Conservation (phyloP, 805 yeast genomes). For the Hanseniaspora singularis region DNA sequence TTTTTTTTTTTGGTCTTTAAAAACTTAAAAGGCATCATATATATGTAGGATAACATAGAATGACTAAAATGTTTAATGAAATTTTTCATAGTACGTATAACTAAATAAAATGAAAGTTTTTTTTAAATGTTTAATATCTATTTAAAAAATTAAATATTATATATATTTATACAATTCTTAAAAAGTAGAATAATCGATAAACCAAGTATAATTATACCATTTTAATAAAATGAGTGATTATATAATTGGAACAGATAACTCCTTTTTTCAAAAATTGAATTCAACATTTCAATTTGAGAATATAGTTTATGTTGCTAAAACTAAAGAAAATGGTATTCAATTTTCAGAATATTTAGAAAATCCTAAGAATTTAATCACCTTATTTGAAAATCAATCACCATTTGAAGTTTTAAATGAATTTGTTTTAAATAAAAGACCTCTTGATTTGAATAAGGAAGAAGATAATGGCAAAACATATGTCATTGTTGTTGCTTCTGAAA, state of each 20-base stretch:
- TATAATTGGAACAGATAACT: not conserved
- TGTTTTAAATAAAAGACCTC: not conserved
- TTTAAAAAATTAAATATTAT: no score
- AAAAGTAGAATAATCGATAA: no score
- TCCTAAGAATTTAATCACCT: constrained; percentile 18
- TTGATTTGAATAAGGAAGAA: not conserved
- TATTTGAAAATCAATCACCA: constrained; percentile 27
- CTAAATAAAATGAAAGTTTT: no score
- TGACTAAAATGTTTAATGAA: no score
- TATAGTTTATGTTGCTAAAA: constrained; percentile 12
- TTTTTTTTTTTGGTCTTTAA: no score
- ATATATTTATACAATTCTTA: no score
- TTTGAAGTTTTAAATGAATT: constrained; percentile 17
- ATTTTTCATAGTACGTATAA: no score
- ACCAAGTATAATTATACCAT: no score
- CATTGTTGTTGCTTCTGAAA: constrained; percentile 11
- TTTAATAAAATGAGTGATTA: constrained; percentile 5
- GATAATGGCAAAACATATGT: not conserved
- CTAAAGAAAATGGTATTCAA: constrained; percentile 5
- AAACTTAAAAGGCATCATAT: no score
- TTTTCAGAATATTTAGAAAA: not conserved
- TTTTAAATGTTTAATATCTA: no score
- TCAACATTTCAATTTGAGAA: constrained; percentile 9
- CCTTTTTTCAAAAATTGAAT: constrained; percentile 4
- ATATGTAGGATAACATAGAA: no score